Evolutionary conservation across 1,284 basidiomycete genomes (phyloP), one percentile per base, ranked within the genome.

Genomic region (Quambalaria eucalypti): DNA sequence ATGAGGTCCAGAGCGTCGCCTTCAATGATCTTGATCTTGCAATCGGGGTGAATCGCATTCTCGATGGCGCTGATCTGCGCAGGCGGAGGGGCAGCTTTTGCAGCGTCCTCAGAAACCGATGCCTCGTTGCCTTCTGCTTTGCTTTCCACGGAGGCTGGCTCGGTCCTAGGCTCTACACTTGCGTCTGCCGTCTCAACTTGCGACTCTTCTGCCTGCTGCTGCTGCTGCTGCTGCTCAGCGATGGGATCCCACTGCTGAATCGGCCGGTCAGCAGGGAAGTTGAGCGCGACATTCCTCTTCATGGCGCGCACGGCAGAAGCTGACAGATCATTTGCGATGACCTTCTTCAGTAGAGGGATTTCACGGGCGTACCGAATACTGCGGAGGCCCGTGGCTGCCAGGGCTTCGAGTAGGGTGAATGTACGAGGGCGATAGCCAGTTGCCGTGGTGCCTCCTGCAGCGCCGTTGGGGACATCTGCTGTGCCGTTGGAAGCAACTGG

Each of bases 361-460:
- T 99, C 93, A 68, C 96, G 92, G 0, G 93, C 93, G 74, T 98
- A 98, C 29, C 93, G 87, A 61, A 99, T 97, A 2, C 91, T 88
- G 10, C 93, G 85, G 25, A 99, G 81, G 25, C 93, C 93, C 0
- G 95, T 98, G 0, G 93, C 93, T 16, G 90, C 91, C 19, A 99
- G 83, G 0, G 92, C 90, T 77, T 99, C 93, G n/a, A 99, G 81
- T 12, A 95, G 81, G 8, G 85, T 85, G 68, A 92, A 85, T 61
- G 83, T 85, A 64, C 85, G 81, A 0, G 84, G 81, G 30, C 78
- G 77, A 68, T 82, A 84, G 76, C 50, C 61, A 7, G 0, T 10
- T 44, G 39, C 38, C 42, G 36, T 54, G 2, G 33, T 21, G 4
- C 10, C 10, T 39, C 3, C 4, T 5, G 5, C 16, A 21, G 36